Base-by-base conservation (phyloP, 306 rosid species). In the Cucumis melo region DNA sequence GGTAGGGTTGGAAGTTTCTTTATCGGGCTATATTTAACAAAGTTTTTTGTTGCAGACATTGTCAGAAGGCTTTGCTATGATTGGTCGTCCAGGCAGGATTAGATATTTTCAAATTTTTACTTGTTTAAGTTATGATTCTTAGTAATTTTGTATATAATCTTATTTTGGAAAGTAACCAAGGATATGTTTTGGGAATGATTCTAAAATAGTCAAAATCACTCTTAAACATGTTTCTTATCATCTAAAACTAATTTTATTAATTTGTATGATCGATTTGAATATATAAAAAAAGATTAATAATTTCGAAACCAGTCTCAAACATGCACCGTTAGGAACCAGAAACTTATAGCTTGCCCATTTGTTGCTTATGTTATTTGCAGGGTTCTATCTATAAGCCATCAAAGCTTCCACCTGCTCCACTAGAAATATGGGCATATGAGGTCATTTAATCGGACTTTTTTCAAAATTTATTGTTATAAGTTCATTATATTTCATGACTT, bases 361-460 rank as follows among this genome's bases (percentile, higher is more conserved):
- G 46, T 46, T 23, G n/a, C 16, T 32, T 27, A 2, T 54, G 53
- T 81, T 66, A 23, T 61, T 5, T 34, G 66, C 93, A 92, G 98
- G 99, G 99, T 23, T 67, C 88, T 78, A 68, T 53, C 75, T 91
- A 95, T 83, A 76, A 83, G 80, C 90, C 99, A 50, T 87, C 99
- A 58, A 90, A 75, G 84, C 82, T 88, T 80, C 99, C 99, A 34
- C 91, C 99, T 9, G 80, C 87, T 72, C 97, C 98, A 23, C 90
- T 95, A 76, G 89, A 84, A 81, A 32, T 95, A 82, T 95, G 99
- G 99, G 97, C 98, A 29, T 95, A 95, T 50, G 99, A 95, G 98
- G 99, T 94, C 75, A 51, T 46, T 79, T 56, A 62, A 48, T 65
- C 29, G 62, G 7, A 9, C 66, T 38, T 38, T 15, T 19, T 55